Base-by-base conservation (phyloP, 2,329 filamentous ascomycete species). In the Hypoxylon sp. region DNA sequence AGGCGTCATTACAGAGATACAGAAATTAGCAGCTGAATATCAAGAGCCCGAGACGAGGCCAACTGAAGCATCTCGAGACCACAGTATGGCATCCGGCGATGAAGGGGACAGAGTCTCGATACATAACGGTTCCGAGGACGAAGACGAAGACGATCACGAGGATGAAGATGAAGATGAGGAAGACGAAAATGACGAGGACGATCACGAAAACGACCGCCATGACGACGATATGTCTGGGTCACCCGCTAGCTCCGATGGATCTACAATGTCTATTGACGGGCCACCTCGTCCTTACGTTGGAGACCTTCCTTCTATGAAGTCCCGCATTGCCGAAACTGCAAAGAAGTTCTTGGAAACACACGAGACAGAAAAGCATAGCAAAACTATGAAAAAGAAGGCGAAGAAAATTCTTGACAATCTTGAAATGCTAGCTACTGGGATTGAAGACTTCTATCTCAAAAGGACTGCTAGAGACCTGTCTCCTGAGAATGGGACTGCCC, bases 1-100 rank as follows among this genome's bases (percentile, higher is more conserved):
- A 81, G 96, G 96, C 37, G 96, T 99, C 47, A 94, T 98, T 73
- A 87, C 92, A 1, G 95, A 99, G 78, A 97, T 99, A 56, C 87
- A 90, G 31, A 95, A 94, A 76, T 84, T 99, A 33, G 91, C 94
- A 0, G 85, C 81, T 56, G 80, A 84, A 55, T 82, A 86, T 56
- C 76, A 78, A 9, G 78, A 81, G 26, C 70, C 78, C 3, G 79
- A 81, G 57, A 71, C 73, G 10, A 79, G 74, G 63, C 63, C 71
- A 2, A 57, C 73, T 5, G 77, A 80, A 37, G 74, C 70, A 22
- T 70, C 78, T 13, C 71, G 67, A 22, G 74, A 79, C 14, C 74
- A 75, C 33, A 76, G 75, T 47, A 76, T 75, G 59, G 66, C 74
- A 17, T 78, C 80, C n/a, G 76, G 78, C 1, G 77, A 75, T 17